These are phyloP conservation scores for Cladophialophora chaetospira DNA, from an alignment of 2,329 filamentous ascomycete genomes.

Conservation along the genomic window DNA sequence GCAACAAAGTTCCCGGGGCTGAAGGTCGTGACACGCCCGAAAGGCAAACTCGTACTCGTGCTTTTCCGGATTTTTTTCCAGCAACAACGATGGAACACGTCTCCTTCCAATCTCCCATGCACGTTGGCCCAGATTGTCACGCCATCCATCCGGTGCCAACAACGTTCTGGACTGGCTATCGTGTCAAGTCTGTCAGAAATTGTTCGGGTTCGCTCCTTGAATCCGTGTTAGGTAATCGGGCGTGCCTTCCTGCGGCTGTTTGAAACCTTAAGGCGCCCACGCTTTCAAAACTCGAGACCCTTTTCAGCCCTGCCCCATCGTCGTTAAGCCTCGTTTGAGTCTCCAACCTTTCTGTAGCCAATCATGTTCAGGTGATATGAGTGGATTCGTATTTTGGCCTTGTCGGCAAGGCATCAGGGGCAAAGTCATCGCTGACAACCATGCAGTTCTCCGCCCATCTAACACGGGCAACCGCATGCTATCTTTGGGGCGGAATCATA, in stretches of 20 bases:
- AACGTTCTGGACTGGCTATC: conserved; percentile 3
- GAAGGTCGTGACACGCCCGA: not conserved
- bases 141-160: not conserved
- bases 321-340: not conserved
- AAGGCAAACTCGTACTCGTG: not conserved
- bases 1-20: not conserved
- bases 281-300: conserved; percentile 1
- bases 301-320: not conserved
- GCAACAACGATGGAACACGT: not conserved
- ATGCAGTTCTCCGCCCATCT: not conserved
- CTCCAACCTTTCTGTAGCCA: not conserved
- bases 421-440: not conserved
- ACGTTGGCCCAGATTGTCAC: not conserved
- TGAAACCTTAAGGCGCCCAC: conserved; percentile 6
- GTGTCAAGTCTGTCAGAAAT: not conserved
- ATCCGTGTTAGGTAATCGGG: conserved; percentile 1
- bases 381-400: not conserved
- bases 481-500: not conserved
- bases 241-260: not conserved
- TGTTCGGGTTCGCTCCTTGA: not conserved
- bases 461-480: not conserved
- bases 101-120: not conserved
- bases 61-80: not conserved
- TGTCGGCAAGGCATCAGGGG: not conserved
- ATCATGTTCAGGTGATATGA: not conserved